A percentile compares a stretch with the other conserved stretches of the same genome.
phyloP scores from a whole-genome alignment of 1,284 basidiomycete species.

The Malassezia equina region DNA sequence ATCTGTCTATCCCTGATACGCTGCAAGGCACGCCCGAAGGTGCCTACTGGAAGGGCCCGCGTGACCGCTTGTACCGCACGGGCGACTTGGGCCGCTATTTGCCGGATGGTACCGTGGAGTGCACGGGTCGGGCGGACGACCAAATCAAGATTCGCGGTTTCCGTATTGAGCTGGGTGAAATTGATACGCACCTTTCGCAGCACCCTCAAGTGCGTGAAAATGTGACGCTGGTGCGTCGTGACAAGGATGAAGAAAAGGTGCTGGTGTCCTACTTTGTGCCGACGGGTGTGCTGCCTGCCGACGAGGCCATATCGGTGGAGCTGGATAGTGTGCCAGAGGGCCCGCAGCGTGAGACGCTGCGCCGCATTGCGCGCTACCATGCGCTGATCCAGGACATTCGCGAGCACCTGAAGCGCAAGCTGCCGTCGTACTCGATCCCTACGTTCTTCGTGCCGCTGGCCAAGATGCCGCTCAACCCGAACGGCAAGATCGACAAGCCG shows the following conservation, averaged over 20 bases:
- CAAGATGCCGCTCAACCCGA: slow-evolving; percentile 95
- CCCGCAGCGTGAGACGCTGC: slow-evolving; percentile 27
- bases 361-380: slow-evolving; percentile 50
- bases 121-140: slow-evolving; percentile 92
- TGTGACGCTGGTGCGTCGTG: slow-evolving; percentile 87
- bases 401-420: slow-evolving; percentile 91
- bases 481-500: slow-evolving; percentile 98
- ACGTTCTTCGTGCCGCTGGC: slow-evolving; percentile 67
- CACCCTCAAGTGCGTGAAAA: slow-evolving; percentile 91
- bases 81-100: slow-evolving; percentile 92
- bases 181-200: slow-evolving; percentile 88
- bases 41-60: slow-evolving; percentile 76
- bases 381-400: slow-evolving; percentile 74
- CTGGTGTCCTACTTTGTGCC: slow-evolving; percentile 98
- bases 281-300: slow-evolving; percentile 56
- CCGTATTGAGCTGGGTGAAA: slow-evolving; percentile 96
- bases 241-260: slow-evolving; percentile 99
- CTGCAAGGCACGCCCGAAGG: slow-evolving; percentile 35
- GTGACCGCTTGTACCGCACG: slow-evolving; percentile 94
- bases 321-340: slow-evolving; percentile 20
- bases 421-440: slow-evolving; percentile 58
- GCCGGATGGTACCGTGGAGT: slow-evolving; percentile 87
- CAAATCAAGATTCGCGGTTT: slow-evolving; percentile 99
- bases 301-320: slow-evolving; percentile 48
- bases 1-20: slow-evolving; percentile 33